Evolutionary conservation across 2,329 filamentous ascomycete species (phyloP), one percentile per base, ranked within the genome.

Genomic region (Claviceps quebecensis): DNA sequence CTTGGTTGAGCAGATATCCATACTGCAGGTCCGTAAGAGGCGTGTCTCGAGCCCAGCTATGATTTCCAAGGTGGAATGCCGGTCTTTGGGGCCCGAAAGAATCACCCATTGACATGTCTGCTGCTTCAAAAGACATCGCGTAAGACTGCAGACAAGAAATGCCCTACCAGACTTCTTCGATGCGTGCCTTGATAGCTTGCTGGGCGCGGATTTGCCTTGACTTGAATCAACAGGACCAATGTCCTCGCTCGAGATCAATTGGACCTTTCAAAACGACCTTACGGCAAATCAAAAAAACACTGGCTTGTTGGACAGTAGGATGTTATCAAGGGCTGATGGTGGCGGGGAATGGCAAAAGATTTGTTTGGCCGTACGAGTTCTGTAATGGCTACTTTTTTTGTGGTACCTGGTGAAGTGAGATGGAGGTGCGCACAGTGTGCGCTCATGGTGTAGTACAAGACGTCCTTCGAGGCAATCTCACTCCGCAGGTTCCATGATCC

Each of bases 31-130:
- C 76, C 19, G 77, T 77, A 52, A 87, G 74, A 52, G 81, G 77
- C 56, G 77, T 69, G 29, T 72, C 66, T 53, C 84, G 73, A 49
- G 71, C 71, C 6, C 82, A 81, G 62, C 88, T 83, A 67, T 90
- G 86, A 56, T 88, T 83, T 52, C 85, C 84, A 58, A 89, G 73
- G 60, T 83, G 86, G 62, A 88, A 86, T 11, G 52, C 56, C 1
- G 73, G 73, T 37, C 67, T 61, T 50, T 64, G 61, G 48, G 59
- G 56, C 7, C 55, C 62, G 49, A 60, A 59, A 45, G 50, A 56
- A 14, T 67, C 61, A 45, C 58, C 37, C 56, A 58, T 58, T 26
- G 53, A 55, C 50, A 60, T 57, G n/a, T 55, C 54, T 5, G 51
- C 22, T 26, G 53, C 53, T 43, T 54, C 57, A 45, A 56, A 59